Evolutionary conservation across 306 rosid genomes (phyloP).

Genomic region (Hippophae tibetana): DNA sequence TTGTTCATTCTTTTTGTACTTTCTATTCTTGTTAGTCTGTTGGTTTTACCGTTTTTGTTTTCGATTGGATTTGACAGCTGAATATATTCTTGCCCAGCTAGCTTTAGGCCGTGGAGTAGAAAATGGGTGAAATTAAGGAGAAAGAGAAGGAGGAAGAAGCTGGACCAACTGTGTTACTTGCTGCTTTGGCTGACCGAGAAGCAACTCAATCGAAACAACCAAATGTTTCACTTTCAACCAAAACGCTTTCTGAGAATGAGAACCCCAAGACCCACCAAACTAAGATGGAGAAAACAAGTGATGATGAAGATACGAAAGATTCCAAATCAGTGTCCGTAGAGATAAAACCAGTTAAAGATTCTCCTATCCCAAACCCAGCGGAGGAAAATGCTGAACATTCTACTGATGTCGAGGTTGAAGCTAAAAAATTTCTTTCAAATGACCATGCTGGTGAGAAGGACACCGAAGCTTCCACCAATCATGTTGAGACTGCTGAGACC

Average conservation of each 20-base stretch:
- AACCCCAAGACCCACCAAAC: background rate
- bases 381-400: background rate
- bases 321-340: slow-evolving; percentile 19
- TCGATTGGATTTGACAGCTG: no score
- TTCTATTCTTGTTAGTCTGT: no score
- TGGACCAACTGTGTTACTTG: slow-evolving; percentile 16
- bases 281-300: slow-evolving; percentile 2
- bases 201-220: slow-evolving; percentile 16
- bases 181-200: slow-evolving; percentile 12
- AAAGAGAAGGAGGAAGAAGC: slow-evolving; percentile 34
- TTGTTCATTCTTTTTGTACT: no score
- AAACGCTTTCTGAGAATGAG: slow-evolving; percentile 21
- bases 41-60: no score
- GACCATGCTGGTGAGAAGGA: slow-evolving; percentile 13
- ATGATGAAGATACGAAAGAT: slow-evolving; percentile 8
- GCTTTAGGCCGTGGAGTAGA: background rate
- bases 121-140: slow-evolving; percentile 57
- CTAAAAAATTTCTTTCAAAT: slow-evolving; percentile 20
- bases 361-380: slow-evolving; percentile 22
- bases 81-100: background rate
- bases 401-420: background rate
- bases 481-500: slow-evolving; percentile 19
- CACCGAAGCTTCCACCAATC: slow-evolving; percentile 11
- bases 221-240: slow-evolving; percentile 16
- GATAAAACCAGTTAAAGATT: slow-evolving; percentile 18